Percentiles rank a stretch among this genome's conserved stretches.
phyloP scores from a whole-genome alignment of 1,284 basidiomycete species.

The Moesziomyces sp. region DNA sequence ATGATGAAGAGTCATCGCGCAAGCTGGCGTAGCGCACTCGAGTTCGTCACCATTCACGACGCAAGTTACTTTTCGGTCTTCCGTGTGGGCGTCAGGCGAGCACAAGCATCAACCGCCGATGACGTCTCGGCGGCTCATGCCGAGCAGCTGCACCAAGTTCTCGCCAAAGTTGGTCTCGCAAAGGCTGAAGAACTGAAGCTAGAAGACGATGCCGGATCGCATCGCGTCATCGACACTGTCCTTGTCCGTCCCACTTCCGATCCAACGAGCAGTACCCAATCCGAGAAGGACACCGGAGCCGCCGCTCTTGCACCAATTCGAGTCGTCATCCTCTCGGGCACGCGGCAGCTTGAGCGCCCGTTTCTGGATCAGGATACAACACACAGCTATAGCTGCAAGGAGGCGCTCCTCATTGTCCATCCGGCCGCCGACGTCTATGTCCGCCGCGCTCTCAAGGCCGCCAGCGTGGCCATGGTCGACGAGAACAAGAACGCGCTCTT shows the following conservation, averaged over 20 bases:
- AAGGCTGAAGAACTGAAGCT: neutral
- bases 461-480: constrained; percentile 22
- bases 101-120: neutral
- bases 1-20: constrained; percentile 61
- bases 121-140: neutral
- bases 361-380: neutral
- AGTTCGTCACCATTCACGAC: constrained; percentile 55
- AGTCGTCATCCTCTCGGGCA: constrained; percentile 16
- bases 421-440: constrained; percentile 49
- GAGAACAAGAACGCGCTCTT: constrained; percentile 27
- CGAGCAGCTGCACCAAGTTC: neutral
- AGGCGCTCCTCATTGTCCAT: constrained; percentile 46
- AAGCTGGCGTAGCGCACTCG: constrained; percentile 47
- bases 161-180: constrained; percentile 11
- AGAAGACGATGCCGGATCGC: neutral
- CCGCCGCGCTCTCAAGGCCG: constrained; percentile 35
- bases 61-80: constrained; percentile 57
- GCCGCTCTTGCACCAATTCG: constrained; percentile 40
- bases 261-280: neutral
- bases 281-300: too few species aligned
- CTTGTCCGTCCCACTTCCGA: constrained; percentile 3
- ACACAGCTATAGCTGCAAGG: constrained; percentile 16
- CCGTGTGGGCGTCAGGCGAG: constrained; percentile 21
- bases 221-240: constrained; percentile 8
- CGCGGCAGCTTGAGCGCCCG: neutral